phyloP scores from a whole-genome alignment of 2,329 filamentous ascomycete species.

The Beauveria pseudobassiana region DNA sequence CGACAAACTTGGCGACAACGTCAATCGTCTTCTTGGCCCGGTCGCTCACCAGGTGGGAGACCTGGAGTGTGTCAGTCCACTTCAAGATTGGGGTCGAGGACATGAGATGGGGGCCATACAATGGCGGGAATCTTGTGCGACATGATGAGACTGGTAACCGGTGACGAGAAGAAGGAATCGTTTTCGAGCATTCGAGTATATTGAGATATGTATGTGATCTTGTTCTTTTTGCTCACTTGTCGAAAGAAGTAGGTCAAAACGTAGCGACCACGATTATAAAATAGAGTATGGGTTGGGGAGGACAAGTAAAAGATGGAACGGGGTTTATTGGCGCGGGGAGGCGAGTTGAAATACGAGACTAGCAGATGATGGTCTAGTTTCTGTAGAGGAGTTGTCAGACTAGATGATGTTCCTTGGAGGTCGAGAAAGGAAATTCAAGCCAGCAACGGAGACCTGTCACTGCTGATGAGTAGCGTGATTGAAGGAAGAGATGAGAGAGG shows the following conservation, averaged over 20 bases:
- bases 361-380: background rate
- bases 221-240: background rate
- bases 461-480: background rate
- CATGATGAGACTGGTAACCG: constrained; percentile 25
- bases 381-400: background rate
- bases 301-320: background rate
- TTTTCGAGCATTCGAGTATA: constrained; percentile 10
- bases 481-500: background rate
- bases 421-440: background rate
- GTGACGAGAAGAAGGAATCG: constrained; percentile 4
- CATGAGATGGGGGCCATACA: constrained; percentile 24
- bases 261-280: background rate
- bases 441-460: background rate
- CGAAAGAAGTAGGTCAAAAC: background rate
- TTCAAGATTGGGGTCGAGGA: background rate
- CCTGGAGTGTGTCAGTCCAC: constrained; percentile 24
- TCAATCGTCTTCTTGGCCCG: constrained; percentile 78
- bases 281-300: background rate
- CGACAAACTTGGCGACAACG: constrained; percentile 88
- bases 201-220: background rate
- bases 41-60: constrained; percentile 63
- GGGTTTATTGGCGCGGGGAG: background rate
- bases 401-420: background rate
- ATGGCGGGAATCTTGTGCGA: constrained; percentile 39
- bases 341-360: constrained; percentile 2